Evolutionary conservation across 2,329 filamentous ascomycete genomes (phyloP).

Genomic region (Emergomyces africanus): DNA sequence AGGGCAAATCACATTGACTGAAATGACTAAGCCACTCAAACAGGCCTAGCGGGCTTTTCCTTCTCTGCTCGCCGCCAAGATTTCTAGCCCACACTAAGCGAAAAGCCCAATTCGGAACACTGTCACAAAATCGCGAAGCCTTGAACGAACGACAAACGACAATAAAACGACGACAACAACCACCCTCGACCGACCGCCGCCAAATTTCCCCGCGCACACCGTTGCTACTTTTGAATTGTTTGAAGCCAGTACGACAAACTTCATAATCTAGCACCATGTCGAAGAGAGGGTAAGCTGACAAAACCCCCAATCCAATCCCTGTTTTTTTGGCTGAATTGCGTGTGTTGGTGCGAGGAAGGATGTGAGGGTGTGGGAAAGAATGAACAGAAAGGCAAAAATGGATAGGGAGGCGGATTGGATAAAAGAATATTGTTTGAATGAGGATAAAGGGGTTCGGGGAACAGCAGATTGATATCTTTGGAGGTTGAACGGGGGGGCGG

Average conservation of each 20-base stretch:
- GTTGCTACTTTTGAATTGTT: constrained; percentile 24
- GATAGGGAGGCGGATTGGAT: background rate
- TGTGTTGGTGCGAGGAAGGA: background rate
- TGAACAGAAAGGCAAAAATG: background rate
- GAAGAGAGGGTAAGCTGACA: constrained; percentile 35
- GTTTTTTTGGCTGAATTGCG: background rate
- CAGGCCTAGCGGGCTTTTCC: background rate
- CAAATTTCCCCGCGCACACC: constrained; percentile 16
- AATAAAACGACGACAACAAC: constrained; percentile 7
- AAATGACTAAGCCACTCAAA: constrained; percentile 11
- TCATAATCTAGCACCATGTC: constrained; percentile 37
- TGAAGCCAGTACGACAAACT: constrained; percentile 20
- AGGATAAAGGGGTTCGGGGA: background rate
- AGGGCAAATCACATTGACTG: constrained; percentile 21
- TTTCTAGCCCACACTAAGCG: constrained; percentile 34
- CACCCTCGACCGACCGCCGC: background rate
- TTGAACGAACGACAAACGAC: constrained; percentile 7
- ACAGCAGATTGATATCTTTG: background rate
- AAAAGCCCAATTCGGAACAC: constrained; percentile 18
- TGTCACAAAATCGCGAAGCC: constrained; percentile 10
- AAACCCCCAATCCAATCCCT: constrained; percentile 5
- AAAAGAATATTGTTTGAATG: background rate
- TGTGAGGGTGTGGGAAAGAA: background rate
- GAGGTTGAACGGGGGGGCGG: background rate
- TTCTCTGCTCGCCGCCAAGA: constrained; percentile 23